Conservation (phyloP, 768 basidiomycete genomes). For the Hericium coralloides region DNA sequence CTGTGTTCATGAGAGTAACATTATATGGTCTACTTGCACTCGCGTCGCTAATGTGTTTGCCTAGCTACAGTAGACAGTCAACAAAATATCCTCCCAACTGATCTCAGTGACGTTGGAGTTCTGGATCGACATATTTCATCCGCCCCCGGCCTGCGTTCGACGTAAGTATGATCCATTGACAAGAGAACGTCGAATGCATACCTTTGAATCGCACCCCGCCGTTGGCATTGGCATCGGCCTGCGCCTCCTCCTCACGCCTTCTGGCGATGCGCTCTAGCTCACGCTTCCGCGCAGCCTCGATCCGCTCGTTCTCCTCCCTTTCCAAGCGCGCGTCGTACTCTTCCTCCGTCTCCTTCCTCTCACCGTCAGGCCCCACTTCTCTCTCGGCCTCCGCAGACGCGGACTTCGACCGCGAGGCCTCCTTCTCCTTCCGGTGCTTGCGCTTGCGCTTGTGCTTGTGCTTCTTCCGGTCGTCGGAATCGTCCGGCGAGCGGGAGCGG, state of each 20-base stretch:
- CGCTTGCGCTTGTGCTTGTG: slow-evolving; percentile 19
- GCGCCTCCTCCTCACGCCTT: slow-evolving; percentile 25
- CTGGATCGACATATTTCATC: slow-evolving; percentile 63
- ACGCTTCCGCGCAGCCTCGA: slow-evolving; percentile 35
- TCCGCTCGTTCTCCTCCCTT: slow-evolving; percentile 53
- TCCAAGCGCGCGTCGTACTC: slow-evolving; percentile 65
- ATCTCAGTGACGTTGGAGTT: slow-evolving; percentile 22
- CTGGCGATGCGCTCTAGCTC: slow-evolving; percentile 43
- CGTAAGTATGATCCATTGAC: no score
- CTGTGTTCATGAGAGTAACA: slow-evolving; percentile 7
- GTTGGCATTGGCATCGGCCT: slow-evolving; percentile 22
- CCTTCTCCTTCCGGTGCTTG: slow-evolving; percentile 21
- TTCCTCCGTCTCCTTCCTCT: slow-evolving; percentile 50
- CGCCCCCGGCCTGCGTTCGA: slow-evolving; percentile 42
- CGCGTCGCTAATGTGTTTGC: neutral
- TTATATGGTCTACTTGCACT: slow-evolving; percentile 1
- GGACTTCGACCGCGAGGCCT: slow-evolving; percentile 9
- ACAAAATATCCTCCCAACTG: neutral
- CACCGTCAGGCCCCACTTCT: neutral
- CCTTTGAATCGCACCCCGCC: slow-evolving; percentile 60
- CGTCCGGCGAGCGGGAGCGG: slow-evolving; percentile 7
- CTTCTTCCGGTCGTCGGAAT: slow-evolving; percentile 7
- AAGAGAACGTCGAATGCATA: slow-evolving; percentile 11
- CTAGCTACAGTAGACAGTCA: neutral
- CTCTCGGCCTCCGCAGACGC: neutral